Conservation (phyloP, 2,329 filamentous ascomycete species). For the Cylindrodendrum hubeiense region DNA sequence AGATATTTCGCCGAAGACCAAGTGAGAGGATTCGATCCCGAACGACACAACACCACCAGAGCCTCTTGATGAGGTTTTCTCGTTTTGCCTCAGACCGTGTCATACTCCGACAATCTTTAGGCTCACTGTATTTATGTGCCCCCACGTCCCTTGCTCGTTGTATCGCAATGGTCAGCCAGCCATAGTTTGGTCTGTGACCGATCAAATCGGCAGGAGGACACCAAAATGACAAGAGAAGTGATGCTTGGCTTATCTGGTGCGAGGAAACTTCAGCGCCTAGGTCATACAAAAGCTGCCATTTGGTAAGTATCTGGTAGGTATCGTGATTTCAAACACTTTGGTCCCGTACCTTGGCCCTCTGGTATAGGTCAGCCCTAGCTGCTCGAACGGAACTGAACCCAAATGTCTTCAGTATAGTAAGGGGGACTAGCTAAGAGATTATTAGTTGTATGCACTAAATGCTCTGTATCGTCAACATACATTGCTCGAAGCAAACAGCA, state of each 20-base stretch:
- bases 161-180: not conserved
- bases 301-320: not conserved
- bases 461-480: not conserved
- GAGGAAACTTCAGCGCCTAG: not conserved
- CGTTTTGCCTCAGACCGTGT: not conserved
- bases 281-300: not conserved
- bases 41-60: not conserved
- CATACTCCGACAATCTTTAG: not conserved
- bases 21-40: not conserved
- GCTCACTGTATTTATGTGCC: not conserved
- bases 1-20: not conserved
- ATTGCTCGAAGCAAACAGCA: not conserved
- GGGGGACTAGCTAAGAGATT: not conserved
- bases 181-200: not conserved
- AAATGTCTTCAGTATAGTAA: not conserved
- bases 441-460: not conserved
- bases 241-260: not conserved
- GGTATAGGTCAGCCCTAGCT: not conserved
- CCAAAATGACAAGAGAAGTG: not conserved
- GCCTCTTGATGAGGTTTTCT: not conserved
- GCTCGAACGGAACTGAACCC: not conserved
- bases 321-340: too few species aligned
- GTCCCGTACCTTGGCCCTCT: not conserved
- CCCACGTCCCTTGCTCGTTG: not conserved
- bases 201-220: not conserved